Evolutionary conservation across 768 basidiomycete genomes (phyloP), one percentile per base, ranked within the genome.

Genomic region (Kwoniella botswanensis): DNA sequence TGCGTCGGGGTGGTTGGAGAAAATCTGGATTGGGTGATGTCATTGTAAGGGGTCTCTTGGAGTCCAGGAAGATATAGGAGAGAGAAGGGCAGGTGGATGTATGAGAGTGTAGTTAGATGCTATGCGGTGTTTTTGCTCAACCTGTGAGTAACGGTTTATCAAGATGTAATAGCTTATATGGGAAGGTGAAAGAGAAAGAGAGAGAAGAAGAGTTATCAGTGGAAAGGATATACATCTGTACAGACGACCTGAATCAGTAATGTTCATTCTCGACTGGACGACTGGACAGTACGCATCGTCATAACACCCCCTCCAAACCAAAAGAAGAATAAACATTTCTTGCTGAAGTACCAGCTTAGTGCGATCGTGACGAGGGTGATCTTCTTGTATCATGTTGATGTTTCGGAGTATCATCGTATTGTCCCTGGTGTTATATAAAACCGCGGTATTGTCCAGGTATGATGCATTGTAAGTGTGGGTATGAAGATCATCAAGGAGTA

Each of bases 1-100:
- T 72, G 10, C 44, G 63, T 42, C 9, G 68, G n/a, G 63, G 68
- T 24, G 68, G 63, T 24, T 35, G 68, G 18, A 69, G 68, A 13
- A 69, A 29, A 17, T 69, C 53, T 46, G 61, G 61, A 29, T 69
- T 50, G 24, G 29, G 22, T 21, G 68, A 29, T 5, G 65, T 42
- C 61, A 69, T 55, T n/a, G 54, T 55, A 55, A 24, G 11, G 54
- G 50, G 50, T 52, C 5, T 52, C 15, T 52, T 17, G 5, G 15
- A 21, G 50, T 21, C 5, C 57, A 35, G 22, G 2, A 12, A 17
- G 15, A 17, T 58, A 35, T 29, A 35, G 56, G 26, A 35, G 57
- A 15, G 46, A 50, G 6, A 50, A 7, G 46, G 46, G 7, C 1
- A 35, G 6, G 5, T n/a, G n/a, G 55, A 3, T 56, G 7, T 56